Conservation (phyloP, 192 early-diverging fungal species). For the Coemansia sp. region DNA sequence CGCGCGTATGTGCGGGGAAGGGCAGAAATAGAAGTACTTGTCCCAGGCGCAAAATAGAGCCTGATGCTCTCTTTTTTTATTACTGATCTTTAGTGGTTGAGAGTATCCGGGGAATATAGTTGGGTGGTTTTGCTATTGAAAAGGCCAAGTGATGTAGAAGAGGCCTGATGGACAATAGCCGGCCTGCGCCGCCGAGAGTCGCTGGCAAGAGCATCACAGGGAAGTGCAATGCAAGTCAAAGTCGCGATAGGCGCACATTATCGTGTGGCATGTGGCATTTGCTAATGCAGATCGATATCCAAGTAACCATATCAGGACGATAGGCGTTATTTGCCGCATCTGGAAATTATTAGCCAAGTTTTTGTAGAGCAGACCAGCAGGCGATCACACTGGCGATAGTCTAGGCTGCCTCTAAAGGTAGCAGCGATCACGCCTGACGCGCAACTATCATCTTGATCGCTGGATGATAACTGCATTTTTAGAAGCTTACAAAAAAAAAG, state of each 20-base stretch:
- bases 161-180: background rate
- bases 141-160: background rate
- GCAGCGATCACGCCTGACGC: background rate
- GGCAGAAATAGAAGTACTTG: background rate
- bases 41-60: background rate
- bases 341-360: background rate
- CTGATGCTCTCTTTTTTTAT: background rate
- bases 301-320: background rate
- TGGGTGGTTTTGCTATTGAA: background rate
- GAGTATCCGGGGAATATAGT: background rate
- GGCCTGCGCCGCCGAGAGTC: background rate
- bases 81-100: background rate
- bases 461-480: background rate
- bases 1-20: constrained; percentile 3
- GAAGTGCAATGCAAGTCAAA: background rate
- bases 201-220: background rate
- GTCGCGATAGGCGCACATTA: background rate
- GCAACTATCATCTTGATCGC: background rate
- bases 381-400: background rate
- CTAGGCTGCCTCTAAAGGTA: background rate
- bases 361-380: background rate
- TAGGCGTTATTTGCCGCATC: background rate
- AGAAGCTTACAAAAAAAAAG: no score
- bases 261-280: background rate
- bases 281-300: background rate